phyloP scores from a whole-genome alignment of 169 alveolate species.

The Amoebophrya sp. region DNA sequence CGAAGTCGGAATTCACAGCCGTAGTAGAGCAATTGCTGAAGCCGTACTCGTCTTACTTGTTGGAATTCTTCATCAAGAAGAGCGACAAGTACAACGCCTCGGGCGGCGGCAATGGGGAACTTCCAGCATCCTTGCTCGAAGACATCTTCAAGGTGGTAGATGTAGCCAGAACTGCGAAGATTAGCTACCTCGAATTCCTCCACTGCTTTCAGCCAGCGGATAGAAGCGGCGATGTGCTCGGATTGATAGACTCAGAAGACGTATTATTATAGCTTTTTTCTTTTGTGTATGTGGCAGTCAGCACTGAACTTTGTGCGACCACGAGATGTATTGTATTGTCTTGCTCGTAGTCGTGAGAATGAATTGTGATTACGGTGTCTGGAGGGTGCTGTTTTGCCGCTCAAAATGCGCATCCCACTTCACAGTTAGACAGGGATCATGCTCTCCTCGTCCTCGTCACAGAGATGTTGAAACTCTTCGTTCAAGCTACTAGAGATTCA shows the following conservation, averaged over 20 bases:
- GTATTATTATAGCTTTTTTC: too few relatives aligned
- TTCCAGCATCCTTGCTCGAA: background rate
- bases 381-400: too few relatives aligned
- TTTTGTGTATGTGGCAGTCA: too few relatives aligned
- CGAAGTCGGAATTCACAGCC: background rate
- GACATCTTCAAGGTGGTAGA: constrained; percentile 15
- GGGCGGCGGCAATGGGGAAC: background rate
- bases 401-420: too few relatives aligned
- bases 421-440: too few relatives aligned
- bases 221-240: background rate
- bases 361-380: too few relatives aligned
- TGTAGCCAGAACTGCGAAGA: background rate
- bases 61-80: background rate
- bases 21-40: background rate
- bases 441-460: too few relatives aligned
- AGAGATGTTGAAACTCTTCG: too few relatives aligned
- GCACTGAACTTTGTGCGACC: too few relatives aligned
- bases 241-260: background rate
- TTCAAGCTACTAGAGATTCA: too few relatives aligned
- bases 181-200: background rate
- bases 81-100: background rate
- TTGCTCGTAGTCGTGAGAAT: too few relatives aligned
- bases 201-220: constrained; percentile 8
- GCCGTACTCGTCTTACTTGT: background rate
- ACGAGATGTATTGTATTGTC: too few relatives aligned